Base-by-base conservation (phyloP, 768 basidiomycete species). In the Suillus clintonianus region DNA sequence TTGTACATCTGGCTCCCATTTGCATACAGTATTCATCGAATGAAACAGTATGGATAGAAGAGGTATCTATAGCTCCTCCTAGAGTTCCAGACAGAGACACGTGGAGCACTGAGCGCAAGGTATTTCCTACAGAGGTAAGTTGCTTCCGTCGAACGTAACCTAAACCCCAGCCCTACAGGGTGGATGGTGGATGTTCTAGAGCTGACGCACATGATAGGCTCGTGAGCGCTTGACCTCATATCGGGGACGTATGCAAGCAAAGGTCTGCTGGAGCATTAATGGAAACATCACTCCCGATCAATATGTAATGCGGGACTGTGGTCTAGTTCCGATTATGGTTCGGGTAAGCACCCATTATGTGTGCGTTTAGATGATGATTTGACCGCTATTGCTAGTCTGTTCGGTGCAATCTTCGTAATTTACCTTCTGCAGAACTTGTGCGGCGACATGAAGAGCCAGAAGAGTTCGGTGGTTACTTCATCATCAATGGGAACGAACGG, bases 401-500 rank as follows among this genome's bases (percentile, higher is more conserved):
- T 24, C 83, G 97, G 63, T 99, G 97, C 74, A 97, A 98, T 76
- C 77, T 99, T n/a, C 89, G 89, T 51, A 84, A 84, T 39, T 83
- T 97, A 76, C 86, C 94, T 2, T 92, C 97, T 10, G 85, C 90
- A 10, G 90, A 94, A 53, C 88, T 99, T 51, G 94, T 99, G 62
- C 80, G 82, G 62, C 89, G 90, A 65, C 91, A 97, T 73, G 97
- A 99, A 82, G 97, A 99, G 71, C 89, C 97, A 1, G 95, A 97
- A 79, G 97, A 99, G 76, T 98, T 98, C 72, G 97, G 97, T 59
- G 97, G 97, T 34, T 99, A 99, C 79, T 99, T 99, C 74, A 86
- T 99, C 73, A 89, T 99, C 77, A 99, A 99, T 76, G 97, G 97
- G 65, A 99, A 98, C 78, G 97, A 99, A 79, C 94, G 95, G 79